phyloP scores from a whole-genome alignment of 495 filamentous ascomycete genomes.

The Pyrenopolyporus hunteri region DNA sequence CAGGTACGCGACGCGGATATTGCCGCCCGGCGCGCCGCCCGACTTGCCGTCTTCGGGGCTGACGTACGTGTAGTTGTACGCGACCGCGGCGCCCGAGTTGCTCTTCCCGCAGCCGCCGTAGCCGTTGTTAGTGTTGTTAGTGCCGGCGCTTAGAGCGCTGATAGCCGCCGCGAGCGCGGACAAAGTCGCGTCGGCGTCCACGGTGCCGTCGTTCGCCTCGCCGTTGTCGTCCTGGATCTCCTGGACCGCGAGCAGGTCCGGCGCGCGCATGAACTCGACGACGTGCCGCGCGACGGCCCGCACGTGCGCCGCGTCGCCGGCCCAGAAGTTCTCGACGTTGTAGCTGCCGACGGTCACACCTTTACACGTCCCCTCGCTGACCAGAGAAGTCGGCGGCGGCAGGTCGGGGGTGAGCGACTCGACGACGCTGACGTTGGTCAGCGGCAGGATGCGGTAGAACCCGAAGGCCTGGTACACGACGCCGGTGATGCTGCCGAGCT shows the following conservation, averaged over 20 bases:
- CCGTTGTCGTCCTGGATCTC: constrained; percentile 67
- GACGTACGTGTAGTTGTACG: constrained; percentile 58
- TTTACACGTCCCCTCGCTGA: constrained; percentile 52
- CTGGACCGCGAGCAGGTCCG: constrained; percentile 63
- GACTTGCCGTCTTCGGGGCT: constrained; percentile 55
- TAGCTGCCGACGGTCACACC: constrained; percentile 62
- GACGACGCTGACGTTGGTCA: constrained; percentile 54
- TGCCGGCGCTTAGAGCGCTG: constrained; percentile 38
- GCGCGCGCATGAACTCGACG: constrained; percentile 57
- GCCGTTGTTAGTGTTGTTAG: too few species aligned
- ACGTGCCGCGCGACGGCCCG: constrained; percentile 59
- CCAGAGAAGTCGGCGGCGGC: constrained; percentile 51
- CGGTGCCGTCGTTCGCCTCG: constrained; percentile 55
- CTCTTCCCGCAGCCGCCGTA: too few species aligned
- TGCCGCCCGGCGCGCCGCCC: constrained; percentile 66
- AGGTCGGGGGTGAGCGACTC: constrained; percentile 42
- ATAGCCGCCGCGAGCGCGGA: constrained; percentile 52
- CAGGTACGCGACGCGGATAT: constrained; percentile 68
- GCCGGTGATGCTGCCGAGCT: constrained; percentile 62
- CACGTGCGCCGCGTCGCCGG: constrained; percentile 51
- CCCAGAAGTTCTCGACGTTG: constrained; percentile 67
- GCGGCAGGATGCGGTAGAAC: constrained; percentile 64
- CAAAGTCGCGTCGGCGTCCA: constrained; percentile 55
- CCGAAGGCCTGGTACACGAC: constrained; percentile 63
- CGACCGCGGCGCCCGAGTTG: too few species aligned